A percentile compares a stretch with the other conserved stretches of the same genome.
Evolutionary conservation across 306 rosid species (phyloP).

Genomic region (Trifolium dubium): DNA sequence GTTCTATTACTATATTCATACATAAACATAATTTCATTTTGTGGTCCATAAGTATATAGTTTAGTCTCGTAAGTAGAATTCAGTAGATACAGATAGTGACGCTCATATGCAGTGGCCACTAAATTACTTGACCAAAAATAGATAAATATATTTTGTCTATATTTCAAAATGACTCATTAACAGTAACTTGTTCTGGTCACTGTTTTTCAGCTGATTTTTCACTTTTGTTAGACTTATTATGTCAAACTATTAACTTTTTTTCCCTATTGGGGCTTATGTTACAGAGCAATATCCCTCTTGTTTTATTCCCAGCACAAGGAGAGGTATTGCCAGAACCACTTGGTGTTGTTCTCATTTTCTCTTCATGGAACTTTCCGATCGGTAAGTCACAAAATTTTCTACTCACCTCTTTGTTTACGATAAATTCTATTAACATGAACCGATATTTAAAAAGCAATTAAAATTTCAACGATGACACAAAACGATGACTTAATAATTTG

Average conservation of each 20-base stretch:
- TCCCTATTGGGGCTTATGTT: constrained; percentile 3
- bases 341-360: constrained; percentile 81
- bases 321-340: constrained; percentile 78
- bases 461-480: too few species aligned
- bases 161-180: not conserved
- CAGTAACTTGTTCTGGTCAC: not conserved
- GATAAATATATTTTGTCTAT: not conserved
- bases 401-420: not conserved
- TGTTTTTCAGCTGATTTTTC: not conserved
- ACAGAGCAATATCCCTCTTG: constrained; percentile 61
- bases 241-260: constrained; percentile 18
- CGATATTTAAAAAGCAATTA: not conserved
- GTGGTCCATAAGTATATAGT: too few species aligned
- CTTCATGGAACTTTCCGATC: constrained; percentile 91
- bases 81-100: too few species aligned
- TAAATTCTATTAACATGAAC: not conserved
- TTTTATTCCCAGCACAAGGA: constrained; percentile 76
- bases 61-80: too few species aligned
- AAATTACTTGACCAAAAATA: too few species aligned
- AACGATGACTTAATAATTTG: not conserved
- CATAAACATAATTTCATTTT: not conserved
- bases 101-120: too few species aligned
- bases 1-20: not conserved
- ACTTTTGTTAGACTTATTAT: constrained; percentile 4
- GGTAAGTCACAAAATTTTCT: constrained; percentile 59